These are phyloP conservation scores for Ustilago loliicola DNA, from an alignment of 1,284 basidiomycete species.

Conservation along the genomic window DNA sequence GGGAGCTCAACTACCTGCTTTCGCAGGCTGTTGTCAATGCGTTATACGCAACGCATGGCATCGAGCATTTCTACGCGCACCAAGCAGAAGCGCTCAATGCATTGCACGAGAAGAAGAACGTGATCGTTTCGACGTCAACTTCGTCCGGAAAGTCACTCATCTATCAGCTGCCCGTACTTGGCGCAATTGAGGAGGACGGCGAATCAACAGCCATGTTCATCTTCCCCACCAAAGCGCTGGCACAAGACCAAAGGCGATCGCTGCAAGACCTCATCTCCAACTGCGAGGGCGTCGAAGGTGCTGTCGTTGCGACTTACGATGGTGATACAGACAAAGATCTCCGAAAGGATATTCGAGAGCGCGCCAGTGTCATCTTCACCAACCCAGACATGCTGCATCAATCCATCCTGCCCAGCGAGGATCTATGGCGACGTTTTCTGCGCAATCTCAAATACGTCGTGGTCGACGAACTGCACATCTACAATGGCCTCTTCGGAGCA, in stretches of 20 bases:
- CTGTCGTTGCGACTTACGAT: slow-evolving; percentile 84
- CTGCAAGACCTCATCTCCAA: slow-evolving; percentile 74
- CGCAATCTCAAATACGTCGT: slow-evolving; percentile 82
- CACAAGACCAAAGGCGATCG: slow-evolving; percentile 82
- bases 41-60: slow-evolving; percentile 77
- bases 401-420: slow-evolving; percentile 86
- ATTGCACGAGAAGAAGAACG: slow-evolving; percentile 77
- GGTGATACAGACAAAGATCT: slow-evolving; percentile 84
- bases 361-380: slow-evolving; percentile 73
- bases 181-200: slow-evolving; percentile 77
- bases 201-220: slow-evolving; percentile 83
- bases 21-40: slow-evolving; percentile 75
- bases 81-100: slow-evolving; percentile 83
- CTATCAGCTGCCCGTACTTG: slow-evolving; percentile 79
- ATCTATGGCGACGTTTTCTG: slow-evolving; percentile 81
- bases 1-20: slow-evolving; percentile 55
- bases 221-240: slow-evolving; percentile 93
- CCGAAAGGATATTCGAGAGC: slow-evolving; percentile 70
- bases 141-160: slow-evolving; percentile 93
- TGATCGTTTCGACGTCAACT: slow-evolving; percentile 90
- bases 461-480: slow-evolving; percentile 88
- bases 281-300: slow-evolving; percentile 77
- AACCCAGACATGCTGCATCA: slow-evolving; percentile 84
- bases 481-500: slow-evolving; percentile 71
- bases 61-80: slow-evolving; percentile 81